Conservation (phyloP, 2,329 filamentous ascomycete genomes). For the Penicillium sp. region DNA sequence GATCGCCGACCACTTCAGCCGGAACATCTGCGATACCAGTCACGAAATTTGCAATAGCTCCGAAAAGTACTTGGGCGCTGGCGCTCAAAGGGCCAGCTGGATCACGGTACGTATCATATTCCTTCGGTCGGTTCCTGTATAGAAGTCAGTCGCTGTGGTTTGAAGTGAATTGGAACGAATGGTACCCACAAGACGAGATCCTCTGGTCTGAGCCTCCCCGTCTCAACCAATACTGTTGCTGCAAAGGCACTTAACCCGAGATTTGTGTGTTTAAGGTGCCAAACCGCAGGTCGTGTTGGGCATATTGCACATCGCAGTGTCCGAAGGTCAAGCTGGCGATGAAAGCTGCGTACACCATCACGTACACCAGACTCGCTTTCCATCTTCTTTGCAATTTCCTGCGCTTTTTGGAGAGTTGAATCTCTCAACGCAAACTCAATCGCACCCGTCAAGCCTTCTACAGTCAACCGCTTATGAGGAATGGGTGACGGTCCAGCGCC, state of each 20-base stretch:
- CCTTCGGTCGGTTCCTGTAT: constrained; percentile 56
- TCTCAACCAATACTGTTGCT: constrained; percentile 68
- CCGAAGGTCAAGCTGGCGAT: constrained; percentile 69
- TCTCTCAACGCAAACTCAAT: constrained; percentile 65
- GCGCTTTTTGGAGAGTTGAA: constrained; percentile 60
- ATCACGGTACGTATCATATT: constrained; percentile 78
- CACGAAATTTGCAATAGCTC: constrained; percentile 77
- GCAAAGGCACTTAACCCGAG: constrained; percentile 72
- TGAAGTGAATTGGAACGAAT: constrained; percentile 36
- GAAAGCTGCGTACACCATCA: constrained; percentile 68
- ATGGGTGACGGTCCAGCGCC: constrained; percentile 73
- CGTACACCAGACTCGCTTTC: constrained; percentile 66
- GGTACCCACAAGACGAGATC: constrained; percentile 71
- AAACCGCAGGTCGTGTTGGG: constrained; percentile 71
- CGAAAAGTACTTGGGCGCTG: constrained; percentile 75
- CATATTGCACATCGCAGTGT: constrained; percentile 70
- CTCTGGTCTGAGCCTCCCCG: constrained; percentile 66
- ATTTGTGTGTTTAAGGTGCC: constrained; percentile 71
- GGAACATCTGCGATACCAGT: constrained; percentile 80
- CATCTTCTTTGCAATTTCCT: constrained; percentile 66
- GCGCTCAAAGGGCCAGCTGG: constrained; percentile 80
- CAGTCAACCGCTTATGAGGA: constrained; percentile 68
- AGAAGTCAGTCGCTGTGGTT: constrained; percentile 12
- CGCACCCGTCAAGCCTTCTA: constrained; percentile 66
- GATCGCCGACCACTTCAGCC: constrained; percentile 49